Percentiles rank a stretch among this genome's conserved stretches.
Evolutionary conservation across 2,329 filamentous ascomycete genomes (phyloP).

Genomic region (Pleoardoris graminearum): DNA sequence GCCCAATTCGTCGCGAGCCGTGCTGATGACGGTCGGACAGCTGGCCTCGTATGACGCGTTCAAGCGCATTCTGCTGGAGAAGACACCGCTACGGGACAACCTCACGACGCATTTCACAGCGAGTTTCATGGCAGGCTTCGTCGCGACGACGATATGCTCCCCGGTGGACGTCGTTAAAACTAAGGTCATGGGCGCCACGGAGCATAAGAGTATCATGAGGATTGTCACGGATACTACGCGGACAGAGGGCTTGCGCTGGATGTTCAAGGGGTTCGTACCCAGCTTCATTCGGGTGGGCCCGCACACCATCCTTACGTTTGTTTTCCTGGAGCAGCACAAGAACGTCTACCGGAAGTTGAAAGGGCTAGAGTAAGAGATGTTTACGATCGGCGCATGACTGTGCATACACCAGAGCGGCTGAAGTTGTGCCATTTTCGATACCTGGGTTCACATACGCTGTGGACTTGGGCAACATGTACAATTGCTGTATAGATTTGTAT

Average conservation of each 20-base stretch:
- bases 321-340: conserved; percentile 87
- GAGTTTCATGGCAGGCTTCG: conserved; percentile 76
- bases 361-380: conserved; percentile 17
- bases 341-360: conserved; percentile 64
- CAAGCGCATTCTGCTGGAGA: conserved; percentile 69
- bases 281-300: conserved; percentile 68
- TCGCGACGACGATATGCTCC: conserved; percentile 81
- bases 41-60: conserved; percentile 83
- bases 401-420: neutral
- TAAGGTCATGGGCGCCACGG: conserved; percentile 73
- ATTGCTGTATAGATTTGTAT: neutral
- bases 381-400: too few relatives aligned
- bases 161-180: conserved; percentile 92
- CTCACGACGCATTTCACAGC: conserved; percentile 79
- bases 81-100: conserved; percentile 68
- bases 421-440: neutral
- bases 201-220: conserved; percentile 58
- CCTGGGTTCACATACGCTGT: neutral
- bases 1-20: conserved; percentile 78
- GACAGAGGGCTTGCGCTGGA: conserved; percentile 75
- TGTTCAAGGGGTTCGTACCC: conserved; percentile 91
- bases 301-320: conserved; percentile 84
- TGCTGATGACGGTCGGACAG: conserved; percentile 86
- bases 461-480: too few relatives aligned
- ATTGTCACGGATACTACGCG: conserved; percentile 69